Evolutionary conservation across 2,329 filamentous ascomycete genomes (phyloP), one percentile per base, ranked within the genome.

Genomic region (Phaeosphaeriaceae sp.): DNA sequence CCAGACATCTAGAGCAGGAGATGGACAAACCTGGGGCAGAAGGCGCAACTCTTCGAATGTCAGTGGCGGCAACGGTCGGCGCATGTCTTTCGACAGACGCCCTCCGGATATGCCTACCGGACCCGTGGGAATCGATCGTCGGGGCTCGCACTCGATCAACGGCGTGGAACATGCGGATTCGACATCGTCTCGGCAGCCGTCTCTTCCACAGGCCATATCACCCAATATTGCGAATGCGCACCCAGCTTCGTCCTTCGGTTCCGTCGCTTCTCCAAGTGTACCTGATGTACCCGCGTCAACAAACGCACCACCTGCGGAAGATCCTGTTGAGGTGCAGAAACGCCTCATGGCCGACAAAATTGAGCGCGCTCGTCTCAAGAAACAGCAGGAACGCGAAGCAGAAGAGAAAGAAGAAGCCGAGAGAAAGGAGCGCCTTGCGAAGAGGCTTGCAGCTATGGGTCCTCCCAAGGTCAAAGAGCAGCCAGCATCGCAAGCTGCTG

Each of bases 1-100:
- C 74, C 93, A 97, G 75, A 92, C 91, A 3, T 88, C 86, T 65
- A 86, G 92, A 59, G 85, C 86, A 36, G 88, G 90, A 63, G 88
- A 87, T 58, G 79, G 76, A 36, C 77, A 81, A 13, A 83, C 87
- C 2, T 93, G 91, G 82, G 85, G 84, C 40, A 88, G 93, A 64
- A 88, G 93, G 60, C 89, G 94, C 62, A 91, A 91, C 57, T 97
- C 94, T 17, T 98, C 94, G 1, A 96, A 93, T 71, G 90, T 96
- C 42, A 97, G 93, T 75, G 93, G 92, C 54, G 91, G 91, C 58
- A 96, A 92, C 75, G 84, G 85, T 66, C 86, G 89, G 66, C 87
- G 90, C 33, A 84, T 85, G 80, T 88, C 86, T 1, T 80, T 84
- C 64, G 80, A 81, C 61, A 81, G 81, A 61, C 75, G 78, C 56